These are phyloP conservation scores for Penicillium cosmopolitanum DNA, from an alignment of 495 filamentous ascomycete genomes.

Conservation along the genomic window DNA sequence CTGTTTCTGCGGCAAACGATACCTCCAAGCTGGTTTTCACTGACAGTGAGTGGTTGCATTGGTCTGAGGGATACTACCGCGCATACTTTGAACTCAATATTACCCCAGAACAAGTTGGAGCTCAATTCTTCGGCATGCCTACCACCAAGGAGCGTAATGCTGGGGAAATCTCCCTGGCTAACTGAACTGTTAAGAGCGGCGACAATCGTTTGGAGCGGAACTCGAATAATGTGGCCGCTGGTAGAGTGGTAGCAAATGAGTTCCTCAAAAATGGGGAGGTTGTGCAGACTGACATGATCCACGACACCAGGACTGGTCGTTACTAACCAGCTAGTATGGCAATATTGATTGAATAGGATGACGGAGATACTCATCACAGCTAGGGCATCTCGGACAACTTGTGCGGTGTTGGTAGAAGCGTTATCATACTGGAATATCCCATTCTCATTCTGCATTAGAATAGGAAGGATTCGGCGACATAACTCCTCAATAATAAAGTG, in stretches of 20 bases:
- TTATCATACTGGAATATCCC: slow-evolving; percentile 31
- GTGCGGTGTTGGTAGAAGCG: slow-evolving; percentile 10
- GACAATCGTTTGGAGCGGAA: slow-evolving; percentile 51
- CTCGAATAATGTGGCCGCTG: slow-evolving; percentile 35
- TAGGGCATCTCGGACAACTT: no score
- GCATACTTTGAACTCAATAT: no score
- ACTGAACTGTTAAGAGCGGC: slow-evolving; percentile 60
- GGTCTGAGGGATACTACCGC: no score
- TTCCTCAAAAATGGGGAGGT: slow-evolving; percentile 47
- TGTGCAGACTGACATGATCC: slow-evolving; percentile 52
- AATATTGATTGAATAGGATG: no score
- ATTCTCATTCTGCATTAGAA: slow-evolving; percentile 10
- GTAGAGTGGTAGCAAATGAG: slow-evolving; percentile 50
- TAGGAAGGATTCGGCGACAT: slow-evolving; percentile 11
- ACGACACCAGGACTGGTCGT: slow-evolving; percentile 43
- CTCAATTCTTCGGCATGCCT: no score
- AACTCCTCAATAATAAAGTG: not conserved
- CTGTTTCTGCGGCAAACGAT: no score
- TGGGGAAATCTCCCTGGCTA: slow-evolving; percentile 45
- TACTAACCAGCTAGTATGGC: no score
- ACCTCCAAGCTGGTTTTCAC: no score
- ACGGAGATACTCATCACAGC: no score
- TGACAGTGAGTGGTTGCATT: no score
- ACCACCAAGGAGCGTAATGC: no score
- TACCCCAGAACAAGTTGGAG: no score